Percentiles rank a stretch among this genome's conserved stretches.
phyloP scores from a whole-genome alignment of 192 early-diverging fungal genomes.

The Umbelopsis isabellina region DNA sequence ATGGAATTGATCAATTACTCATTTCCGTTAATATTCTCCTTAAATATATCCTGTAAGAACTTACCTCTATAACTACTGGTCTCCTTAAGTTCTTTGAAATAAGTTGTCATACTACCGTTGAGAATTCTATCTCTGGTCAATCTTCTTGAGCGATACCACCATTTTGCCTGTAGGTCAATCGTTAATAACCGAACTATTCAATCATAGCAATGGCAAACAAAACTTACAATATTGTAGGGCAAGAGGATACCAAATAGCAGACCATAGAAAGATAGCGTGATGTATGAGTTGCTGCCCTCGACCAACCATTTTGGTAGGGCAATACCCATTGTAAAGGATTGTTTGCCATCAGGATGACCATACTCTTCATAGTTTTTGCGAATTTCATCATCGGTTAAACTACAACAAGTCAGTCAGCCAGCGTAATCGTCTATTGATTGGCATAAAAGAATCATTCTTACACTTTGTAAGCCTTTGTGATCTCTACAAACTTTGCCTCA shows the following conservation, averaged over 20 bases:
- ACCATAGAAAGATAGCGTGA: constrained; percentile 85
- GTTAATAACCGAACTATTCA: not conserved
- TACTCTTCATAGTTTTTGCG: constrained; percentile 93
- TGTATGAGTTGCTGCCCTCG: constrained; percentile 79
- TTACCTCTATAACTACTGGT: constrained; percentile 52
- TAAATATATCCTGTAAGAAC: not conserved
- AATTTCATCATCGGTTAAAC: constrained; percentile 88
- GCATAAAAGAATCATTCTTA: constrained; percentile 37
- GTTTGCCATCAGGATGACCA: constrained; percentile 97
- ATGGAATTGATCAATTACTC: not conserved
- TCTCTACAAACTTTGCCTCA: constrained; percentile 78
- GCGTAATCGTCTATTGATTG: not conserved
- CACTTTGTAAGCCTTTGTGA: constrained; percentile 94
- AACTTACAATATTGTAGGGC: constrained; percentile 80
- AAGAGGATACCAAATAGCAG: constrained; percentile 86
- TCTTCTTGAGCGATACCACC: constrained; percentile 93
- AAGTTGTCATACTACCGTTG: constrained; percentile 86
- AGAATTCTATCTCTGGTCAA: constrained; percentile 91
- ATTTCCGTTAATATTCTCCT: not conserved
- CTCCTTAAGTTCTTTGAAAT: constrained; percentile 90
- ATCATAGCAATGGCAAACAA: not conserved
- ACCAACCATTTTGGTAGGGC: constrained; percentile 92
- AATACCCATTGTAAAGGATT: constrained; percentile 89
- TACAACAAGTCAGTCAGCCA: constrained; percentile 29
- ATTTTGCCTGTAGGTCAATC: constrained; percentile 60